Evolutionary conservation across 495 filamentous ascomycete species (phyloP), one percentile per base, ranked within the genome.

Genomic region (Penicillium canariense): DNA sequence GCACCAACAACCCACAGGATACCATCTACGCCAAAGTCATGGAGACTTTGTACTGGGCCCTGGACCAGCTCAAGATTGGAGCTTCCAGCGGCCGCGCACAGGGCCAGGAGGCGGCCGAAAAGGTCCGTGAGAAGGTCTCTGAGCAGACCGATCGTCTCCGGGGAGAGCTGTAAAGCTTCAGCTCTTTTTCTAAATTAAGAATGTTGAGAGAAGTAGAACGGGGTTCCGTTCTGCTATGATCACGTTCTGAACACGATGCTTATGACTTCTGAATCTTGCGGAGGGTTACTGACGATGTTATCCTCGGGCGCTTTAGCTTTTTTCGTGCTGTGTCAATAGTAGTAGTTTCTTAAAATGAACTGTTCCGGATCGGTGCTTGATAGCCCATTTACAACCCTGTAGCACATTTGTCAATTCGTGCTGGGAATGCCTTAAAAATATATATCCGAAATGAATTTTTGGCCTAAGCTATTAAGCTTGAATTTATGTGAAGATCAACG

Each of bases 11-110:
- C 22, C 88, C 88, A 0, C 72, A 79, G 50, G 80, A 77, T 25
- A 87, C 84, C 4, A 71, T 90, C 44, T 84, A 83, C 52, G 85
- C 82, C 63, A 84, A 83, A 68, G 48, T 90, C 47, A 69, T 78
- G 58, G 78, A 83, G 42, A 74, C 71, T 38, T 70, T 80, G 42
- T 73, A 87, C 38, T 90, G 88, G 81, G 66, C 86, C 5, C 56
- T 80, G 52, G 73, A 80, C 6, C 81, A 82, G 65, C 66, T 92
- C 31, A 80, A 77, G 62, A 68, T 83, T 12, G 85, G 87, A 2
- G 77, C 86, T 23, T 80, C 84, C 18, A 81, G 74, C 39, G 87
- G 86, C n/a, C 78, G 80, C 35, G 79, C 85, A 52, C 68, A 81
- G 50, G 77, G 78, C 27, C 69, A 78, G 58, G 75, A 79, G 39